Base-by-base conservation (phyloP, 2,329 filamentous ascomycete species). In the Venturia aucupariae region DNA sequence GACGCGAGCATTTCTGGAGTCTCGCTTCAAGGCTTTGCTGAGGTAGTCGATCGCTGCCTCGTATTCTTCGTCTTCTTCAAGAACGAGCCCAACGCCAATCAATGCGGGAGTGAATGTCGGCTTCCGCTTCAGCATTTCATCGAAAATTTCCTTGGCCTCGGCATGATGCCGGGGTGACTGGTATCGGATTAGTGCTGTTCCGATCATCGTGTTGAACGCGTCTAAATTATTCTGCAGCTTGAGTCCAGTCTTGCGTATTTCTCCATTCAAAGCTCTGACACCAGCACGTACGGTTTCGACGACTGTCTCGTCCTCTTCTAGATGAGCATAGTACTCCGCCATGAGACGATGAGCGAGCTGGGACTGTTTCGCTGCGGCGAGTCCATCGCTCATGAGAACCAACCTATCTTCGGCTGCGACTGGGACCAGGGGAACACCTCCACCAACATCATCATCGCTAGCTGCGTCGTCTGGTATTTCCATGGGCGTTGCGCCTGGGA, bases 51-150 rank as follows among this genome's bases (percentile, higher is more conserved):
- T 86, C 0, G 95, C 94, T 70, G 90, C 83, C 59, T 84, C 81
- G 70, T 90, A 97, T 67, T 97, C 89, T 70, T 96, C 89, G 68
- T 96, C 92, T 70, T 97, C 94, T 74, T 97, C 92, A 59, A 92
- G 88, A 48, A 99, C 93, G 30, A 97, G 77, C 1, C 94, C 95
- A 41, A 97, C 86, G 0, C 94, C 94, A 57, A 97, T 90, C 67
- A 99, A 79, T 2, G 92, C 92, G 38, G 86, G 79, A 0, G 92
- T 95, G 0, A 89, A 92, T 2, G 84, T 85, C 1, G 86, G 82
- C 65, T 95, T 91, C 32, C 89, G 84, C 60, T 84, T 80, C 0
- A 99, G 81, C 5, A 97, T 89, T 38, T 84, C 84, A 69, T 96
- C 87, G 69, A 99, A 97, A 0, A 97, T 81, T n/a, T 76, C 76